Conservation (phyloP, 2,329 filamentous ascomycete species). For the Neofusicoccum sp. region DNA sequence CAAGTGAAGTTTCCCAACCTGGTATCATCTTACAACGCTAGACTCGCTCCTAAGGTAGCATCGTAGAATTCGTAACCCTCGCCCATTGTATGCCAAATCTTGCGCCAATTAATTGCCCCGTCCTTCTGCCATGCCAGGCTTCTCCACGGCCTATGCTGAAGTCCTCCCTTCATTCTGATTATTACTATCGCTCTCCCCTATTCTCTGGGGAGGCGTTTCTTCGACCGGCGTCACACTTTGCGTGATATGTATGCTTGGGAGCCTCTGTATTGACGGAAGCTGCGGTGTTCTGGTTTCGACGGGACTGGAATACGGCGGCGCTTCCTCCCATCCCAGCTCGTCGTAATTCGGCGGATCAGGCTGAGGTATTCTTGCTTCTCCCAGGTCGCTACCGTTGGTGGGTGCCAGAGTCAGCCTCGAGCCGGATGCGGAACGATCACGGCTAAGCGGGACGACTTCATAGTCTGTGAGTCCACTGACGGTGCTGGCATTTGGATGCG, state of each 20-base stretch:
- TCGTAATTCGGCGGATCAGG: slow-evolving; percentile 39
- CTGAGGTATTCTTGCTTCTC: slow-evolving; percentile 24
- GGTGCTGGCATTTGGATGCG: slow-evolving; percentile 22
- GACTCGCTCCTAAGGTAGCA: slow-evolving; percentile 6
- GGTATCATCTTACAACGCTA: slow-evolving; percentile 16
- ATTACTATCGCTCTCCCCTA: background rate
- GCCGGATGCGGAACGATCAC: slow-evolving; percentile 28
- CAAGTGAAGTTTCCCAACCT: slow-evolving; percentile 9
- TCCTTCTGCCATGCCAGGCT: background rate
- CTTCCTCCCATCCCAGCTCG: slow-evolving; percentile 39
- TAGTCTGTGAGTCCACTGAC: slow-evolving; percentile 36
- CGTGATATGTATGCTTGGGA: slow-evolving; percentile 18
- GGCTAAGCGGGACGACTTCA: slow-evolving; percentile 43
- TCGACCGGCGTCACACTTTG: slow-evolving; percentile 14
- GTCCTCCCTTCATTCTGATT: background rate
- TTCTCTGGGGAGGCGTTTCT: background rate
- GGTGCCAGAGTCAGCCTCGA: slow-evolving; percentile 12
- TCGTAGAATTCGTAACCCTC: slow-evolving; percentile 12
- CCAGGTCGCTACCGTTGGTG: slow-evolving; percentile 8
- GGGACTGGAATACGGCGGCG: slow-evolving; percentile 50
- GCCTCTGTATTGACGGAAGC: slow-evolving; percentile 6
- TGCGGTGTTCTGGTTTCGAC: slow-evolving; percentile 20
- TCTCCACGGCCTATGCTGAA: background rate
- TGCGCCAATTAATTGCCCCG: slow-evolving; percentile 4
- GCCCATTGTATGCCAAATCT: slow-evolving; percentile 5